These are phyloP conservation scores for Baorangia bicolor DNA, from an alignment of 768 basidiomycete genomes.

Conservation along the genomic window DNA sequence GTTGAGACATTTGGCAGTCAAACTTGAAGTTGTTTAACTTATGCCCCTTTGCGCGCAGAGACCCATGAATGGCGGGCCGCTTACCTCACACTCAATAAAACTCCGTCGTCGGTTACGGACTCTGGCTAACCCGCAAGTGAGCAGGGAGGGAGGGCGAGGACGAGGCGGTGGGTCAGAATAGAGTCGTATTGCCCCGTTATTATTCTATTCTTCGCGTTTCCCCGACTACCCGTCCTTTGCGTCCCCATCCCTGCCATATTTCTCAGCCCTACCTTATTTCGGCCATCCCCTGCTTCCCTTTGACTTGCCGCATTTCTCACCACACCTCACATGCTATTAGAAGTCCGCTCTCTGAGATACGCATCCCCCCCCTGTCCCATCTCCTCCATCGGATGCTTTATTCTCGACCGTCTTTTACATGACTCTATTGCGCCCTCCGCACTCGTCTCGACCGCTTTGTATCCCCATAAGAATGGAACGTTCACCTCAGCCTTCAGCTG, in stretches of 20 bases:
- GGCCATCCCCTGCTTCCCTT: background rate
- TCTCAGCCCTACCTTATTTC: constrained; percentile 1
- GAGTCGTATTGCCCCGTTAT: background rate
- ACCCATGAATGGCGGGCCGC: background rate
- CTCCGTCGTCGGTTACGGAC: background rate
- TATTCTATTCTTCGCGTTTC: constrained; percentile 1
- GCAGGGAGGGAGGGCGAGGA: background rate
- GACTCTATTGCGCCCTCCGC: background rate
- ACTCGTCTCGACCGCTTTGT: background rate
- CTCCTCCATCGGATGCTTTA: background rate
- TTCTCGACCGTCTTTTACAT: background rate
- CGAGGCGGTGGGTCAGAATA: background rate
- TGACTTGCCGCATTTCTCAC: constrained; percentile 4
- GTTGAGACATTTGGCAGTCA: background rate
- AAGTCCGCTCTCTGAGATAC: background rate
- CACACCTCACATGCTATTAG: background rate
- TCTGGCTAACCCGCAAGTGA: background rate
- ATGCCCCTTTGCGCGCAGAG: constrained; percentile 6
- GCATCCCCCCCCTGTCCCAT: background rate
- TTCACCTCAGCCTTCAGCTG: background rate
- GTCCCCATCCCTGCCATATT: background rate
- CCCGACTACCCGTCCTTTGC: background rate
- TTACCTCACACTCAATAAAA: constrained; percentile 19
- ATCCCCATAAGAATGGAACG: background rate
- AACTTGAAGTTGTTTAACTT: background rate